phyloP scores from a whole-genome alignment of 768 basidiomycete species.

The Coprinellus aureogranulatus region DNA sequence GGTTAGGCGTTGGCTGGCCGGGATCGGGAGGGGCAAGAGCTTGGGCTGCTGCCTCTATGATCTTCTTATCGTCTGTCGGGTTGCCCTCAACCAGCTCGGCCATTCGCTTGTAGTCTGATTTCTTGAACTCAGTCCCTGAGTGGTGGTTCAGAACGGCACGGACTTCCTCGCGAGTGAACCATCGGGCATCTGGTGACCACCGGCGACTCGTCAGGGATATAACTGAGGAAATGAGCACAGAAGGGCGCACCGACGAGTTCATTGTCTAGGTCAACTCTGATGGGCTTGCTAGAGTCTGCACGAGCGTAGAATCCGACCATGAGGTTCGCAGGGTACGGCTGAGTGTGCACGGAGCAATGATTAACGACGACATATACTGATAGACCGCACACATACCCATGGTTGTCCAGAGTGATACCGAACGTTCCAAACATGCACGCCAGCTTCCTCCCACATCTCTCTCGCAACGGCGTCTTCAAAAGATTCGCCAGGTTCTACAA shows the following conservation, averaged over 20 bases:
- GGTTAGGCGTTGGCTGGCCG: constrained; percentile 16
- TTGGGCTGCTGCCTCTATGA: constrained; percentile 13
- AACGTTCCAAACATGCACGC: constrained; percentile 80
- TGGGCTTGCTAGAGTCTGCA: constrained; percentile 68
- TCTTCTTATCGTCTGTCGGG: constrained; percentile 18
- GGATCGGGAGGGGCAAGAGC: constrained; percentile 19
- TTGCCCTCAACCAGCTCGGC: constrained; percentile 39
- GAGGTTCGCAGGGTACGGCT: constrained; percentile 89
- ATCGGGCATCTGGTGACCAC: constrained; percentile 69
- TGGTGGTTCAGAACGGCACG: constrained; percentile 57
- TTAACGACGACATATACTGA: background rate
- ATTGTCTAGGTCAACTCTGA: constrained; percentile 87
- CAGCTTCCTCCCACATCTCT: constrained; percentile 96
- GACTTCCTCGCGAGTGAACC: constrained; percentile 80
- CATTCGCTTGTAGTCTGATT: constrained; percentile 50
- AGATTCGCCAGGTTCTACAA: constrained; percentile 90
- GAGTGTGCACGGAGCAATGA: background rate
- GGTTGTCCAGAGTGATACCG: constrained; percentile 85
- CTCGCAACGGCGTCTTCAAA: constrained; percentile 91
- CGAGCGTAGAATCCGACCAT: constrained; percentile 90
- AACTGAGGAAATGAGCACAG: too few species aligned
- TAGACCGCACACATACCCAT: constrained; percentile 53
- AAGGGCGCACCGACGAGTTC: constrained; percentile 80
- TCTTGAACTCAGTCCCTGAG: constrained; percentile 47
- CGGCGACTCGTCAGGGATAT: background rate